Evolutionary conservation across 2,329 filamentous ascomycete genomes (phyloP).

Genomic region (Colletotrichum scovillei): DNA sequence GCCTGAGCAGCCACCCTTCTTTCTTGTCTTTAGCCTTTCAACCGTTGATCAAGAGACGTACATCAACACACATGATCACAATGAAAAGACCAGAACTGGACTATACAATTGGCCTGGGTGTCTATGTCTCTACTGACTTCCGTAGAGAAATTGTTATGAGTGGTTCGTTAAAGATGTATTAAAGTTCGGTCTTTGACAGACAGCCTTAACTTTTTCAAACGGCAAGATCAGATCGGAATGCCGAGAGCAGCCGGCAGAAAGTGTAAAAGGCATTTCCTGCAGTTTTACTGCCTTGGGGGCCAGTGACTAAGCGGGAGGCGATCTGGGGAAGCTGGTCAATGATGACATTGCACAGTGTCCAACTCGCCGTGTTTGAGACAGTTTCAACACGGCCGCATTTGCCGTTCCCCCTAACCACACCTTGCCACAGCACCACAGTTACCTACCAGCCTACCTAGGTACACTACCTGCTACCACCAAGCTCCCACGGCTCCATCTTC

Average conservation of each 20-base stretch:
- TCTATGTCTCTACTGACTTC: too few species aligned
- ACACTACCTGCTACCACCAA: background rate
- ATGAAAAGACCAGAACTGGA: too few species aligned
- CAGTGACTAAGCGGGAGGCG: background rate
- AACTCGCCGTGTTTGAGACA: background rate
- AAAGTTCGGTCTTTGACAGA: background rate
- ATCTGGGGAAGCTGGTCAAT: slow-evolving; percentile 29
- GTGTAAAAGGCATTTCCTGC: slow-evolving; percentile 10
- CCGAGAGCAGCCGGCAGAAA: background rate
- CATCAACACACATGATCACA: too few species aligned
- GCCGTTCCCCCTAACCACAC: background rate
- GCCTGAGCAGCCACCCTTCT: background rate
- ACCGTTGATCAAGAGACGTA: background rate
- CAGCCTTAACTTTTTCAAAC: background rate
- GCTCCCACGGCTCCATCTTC: background rate
- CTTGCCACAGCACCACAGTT: too few species aligned
- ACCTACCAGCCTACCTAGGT: too few species aligned
- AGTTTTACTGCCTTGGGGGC: background rate
- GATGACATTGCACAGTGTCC: slow-evolving; percentile 19
- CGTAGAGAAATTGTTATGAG: background rate
- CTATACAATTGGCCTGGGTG: too few species aligned
- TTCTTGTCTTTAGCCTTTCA: background rate
- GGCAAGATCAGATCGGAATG: slow-evolving; percentile 16
- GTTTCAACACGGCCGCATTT: background rate
- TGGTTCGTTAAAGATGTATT: background rate